Evolutionary conservation across 2,329 filamentous ascomycete species (phyloP), one percentile per base, ranked within the genome.

Genomic region (Rhynchosporium agropyri): DNA sequence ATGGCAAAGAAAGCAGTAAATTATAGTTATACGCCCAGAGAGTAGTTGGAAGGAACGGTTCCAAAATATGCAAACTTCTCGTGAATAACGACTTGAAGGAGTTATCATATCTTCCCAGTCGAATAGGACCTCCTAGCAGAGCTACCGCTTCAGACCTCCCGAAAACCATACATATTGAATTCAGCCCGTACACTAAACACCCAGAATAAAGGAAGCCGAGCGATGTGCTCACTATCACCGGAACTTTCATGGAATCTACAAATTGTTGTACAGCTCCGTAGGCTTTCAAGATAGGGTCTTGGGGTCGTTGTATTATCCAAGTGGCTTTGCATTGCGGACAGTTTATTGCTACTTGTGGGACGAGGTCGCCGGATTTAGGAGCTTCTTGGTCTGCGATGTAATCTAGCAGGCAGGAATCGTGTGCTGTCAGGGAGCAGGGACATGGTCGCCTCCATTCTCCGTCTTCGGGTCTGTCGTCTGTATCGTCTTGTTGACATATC

Each of bases 351-450:
- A 86, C 85, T 74, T 80, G 75, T 73, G 83, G 76, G 63, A 76
- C 74, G 75, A 68, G 79, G 76, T 67, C 79, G 77, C 65, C 79
- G 73, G 20, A 83, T 77, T 79, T 82, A 1, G 84, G 84, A 28
- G 83, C 80, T 77, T 97, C 92, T 73, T 92, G 85, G 73, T 97
- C 92, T n/a, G 91, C 89, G 20, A 98, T 89, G 93, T 93, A 99
- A 71, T 92, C 89, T 45, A 98, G 81, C 68, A 98, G 83, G 74
- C 93, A 97, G 64, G 87, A 84, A 75, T 98, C 92, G 75, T 99
- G 95, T 1, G 93, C 95, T 61, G 91, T 90, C 45, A 99, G 82
- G 12, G 91, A 92, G 77, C 95, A 99, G 0, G 89, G 89, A 74
- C 95, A 99, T 1, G 95, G 93, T 60, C 89, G 90, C 50, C 91